Conservation (phyloP, 257 asterid genomes). For the Anisodus tanguticus region DNA sequence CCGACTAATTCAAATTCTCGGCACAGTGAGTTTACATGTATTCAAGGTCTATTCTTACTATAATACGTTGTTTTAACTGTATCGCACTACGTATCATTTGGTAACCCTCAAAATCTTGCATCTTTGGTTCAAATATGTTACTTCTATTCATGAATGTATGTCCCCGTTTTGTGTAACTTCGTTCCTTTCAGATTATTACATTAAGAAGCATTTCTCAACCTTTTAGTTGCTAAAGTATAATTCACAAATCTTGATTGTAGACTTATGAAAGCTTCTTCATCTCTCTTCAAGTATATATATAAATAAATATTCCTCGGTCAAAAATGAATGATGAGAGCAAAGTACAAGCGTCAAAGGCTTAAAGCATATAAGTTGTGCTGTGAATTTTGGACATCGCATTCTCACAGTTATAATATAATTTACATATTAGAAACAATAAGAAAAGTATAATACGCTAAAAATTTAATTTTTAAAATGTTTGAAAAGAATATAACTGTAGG, state of each 20-base stretch:
- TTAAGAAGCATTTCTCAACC: too few species aligned
- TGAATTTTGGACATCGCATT: not conserved
- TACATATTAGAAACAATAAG: not conserved
- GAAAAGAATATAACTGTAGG: not conserved
- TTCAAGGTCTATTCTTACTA: too few species aligned
- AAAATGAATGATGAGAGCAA: not conserved
- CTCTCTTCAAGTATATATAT: not conserved
- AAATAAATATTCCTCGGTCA: not conserved
- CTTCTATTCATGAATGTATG: too few species aligned
- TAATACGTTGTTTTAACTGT: too few species aligned
- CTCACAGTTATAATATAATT: too few species aligned
- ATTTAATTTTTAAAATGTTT: not conserved
- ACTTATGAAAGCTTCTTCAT: not conserved
- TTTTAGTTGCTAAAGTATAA: not conserved
- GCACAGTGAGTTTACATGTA: too few species aligned
- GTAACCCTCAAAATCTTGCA: too few species aligned
- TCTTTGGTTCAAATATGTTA: too few species aligned
- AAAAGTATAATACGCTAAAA: not conserved
- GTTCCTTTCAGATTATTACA: too few species aligned
- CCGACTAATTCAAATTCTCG: too few species aligned
- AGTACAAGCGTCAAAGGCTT: not conserved
- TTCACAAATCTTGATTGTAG: not conserved
- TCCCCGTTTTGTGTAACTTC: too few species aligned
- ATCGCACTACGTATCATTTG: too few species aligned
- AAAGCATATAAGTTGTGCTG: not conserved